Conservation (phyloP, 2,329 filamentous ascomycete genomes). For the Fusarium subglutinans region DNA sequence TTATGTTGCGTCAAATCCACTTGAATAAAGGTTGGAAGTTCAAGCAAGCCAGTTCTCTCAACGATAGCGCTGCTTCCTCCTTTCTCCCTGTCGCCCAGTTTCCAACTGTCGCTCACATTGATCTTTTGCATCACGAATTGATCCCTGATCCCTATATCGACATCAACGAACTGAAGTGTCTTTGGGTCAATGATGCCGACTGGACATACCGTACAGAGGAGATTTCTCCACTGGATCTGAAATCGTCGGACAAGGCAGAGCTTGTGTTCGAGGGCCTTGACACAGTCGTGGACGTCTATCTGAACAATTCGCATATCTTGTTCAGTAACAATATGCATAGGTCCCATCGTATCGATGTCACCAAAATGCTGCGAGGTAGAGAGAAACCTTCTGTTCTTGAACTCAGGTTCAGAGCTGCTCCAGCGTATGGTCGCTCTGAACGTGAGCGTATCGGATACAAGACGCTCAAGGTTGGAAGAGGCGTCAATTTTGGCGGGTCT, state of each 20-base stretch:
- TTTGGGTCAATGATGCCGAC: conserved; percentile 3
- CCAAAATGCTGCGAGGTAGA: rapidly evolving
- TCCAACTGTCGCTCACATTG: background rate
- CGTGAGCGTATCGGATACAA: background rate
- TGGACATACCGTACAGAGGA: background rate
- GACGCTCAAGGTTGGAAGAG: background rate
- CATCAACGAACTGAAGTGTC: conserved; percentile 1
- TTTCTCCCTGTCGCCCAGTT: background rate
- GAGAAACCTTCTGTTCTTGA: background rate
- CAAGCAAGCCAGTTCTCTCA: background rate
- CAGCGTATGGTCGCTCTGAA: background rate
- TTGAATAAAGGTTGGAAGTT: background rate
- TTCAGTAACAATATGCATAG: conserved; percentile 7
- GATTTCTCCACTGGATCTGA: rapidly evolving
- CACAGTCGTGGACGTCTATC: background rate
- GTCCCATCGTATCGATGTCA: background rate
- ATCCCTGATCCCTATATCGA: background rate
- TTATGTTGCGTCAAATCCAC: background rate
- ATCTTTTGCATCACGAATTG: background rate
- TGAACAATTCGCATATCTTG: background rate
- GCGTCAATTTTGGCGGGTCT: background rate
- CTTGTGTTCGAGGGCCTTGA: conserved; percentile 1
- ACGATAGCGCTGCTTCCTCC: background rate
- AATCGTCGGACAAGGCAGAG: background rate
- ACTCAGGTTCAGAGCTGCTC: background rate